Evolutionary conservation across 768 basidiomycete genomes (phyloP), one percentile per base, ranked within the genome.

Genomic region (Mycena kentingensis): DNA sequence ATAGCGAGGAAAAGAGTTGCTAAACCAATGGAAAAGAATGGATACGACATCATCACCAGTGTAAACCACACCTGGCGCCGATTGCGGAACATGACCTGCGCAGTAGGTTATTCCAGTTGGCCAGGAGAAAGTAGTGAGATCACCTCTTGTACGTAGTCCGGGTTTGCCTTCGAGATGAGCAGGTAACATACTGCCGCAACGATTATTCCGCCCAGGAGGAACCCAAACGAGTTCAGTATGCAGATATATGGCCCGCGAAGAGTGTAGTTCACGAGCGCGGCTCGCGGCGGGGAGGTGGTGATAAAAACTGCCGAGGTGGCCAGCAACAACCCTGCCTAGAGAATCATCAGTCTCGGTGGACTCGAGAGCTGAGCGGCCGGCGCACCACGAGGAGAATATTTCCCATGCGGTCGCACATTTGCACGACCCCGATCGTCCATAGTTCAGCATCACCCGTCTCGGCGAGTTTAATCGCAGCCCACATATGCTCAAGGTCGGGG

Each of bases 1-100:
- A 51, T 43, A 2, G 42, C 31, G 19, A 52, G 16, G 4, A 45
- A 22, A 5, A 45, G 3, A 25, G 50, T 32, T 27, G 2, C 50
- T 1, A 18, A 12, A 5, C 50, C 50, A 15, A 52, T 52, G 16
- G 42, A 34, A 27, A 52, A 45, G 24, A 52, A 52, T 21, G 50
- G 50, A 34, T 52, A 52, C 10, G 50, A 26, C 8, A 52, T 39
- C 41, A 52, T 18, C 19, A 52, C 37, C 8, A 45, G 41, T 11
- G 44, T 44, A 18, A 13, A 35, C 7, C 34, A 52, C 5, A 52
- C 42, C 16, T 52, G 41, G 26, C 43, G 45, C 5, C 50, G 24
- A 13, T 22, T 38, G 3, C 21, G 41, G 45, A 21, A 52, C 13
- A 43, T 12, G 18, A 47, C 28, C 46, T 47, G 5, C 26, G 13